These are phyloP conservation scores for Orobanche coerulescens DNA, from an alignment of 257 asterid species.

Conservation along the genomic window DNA sequence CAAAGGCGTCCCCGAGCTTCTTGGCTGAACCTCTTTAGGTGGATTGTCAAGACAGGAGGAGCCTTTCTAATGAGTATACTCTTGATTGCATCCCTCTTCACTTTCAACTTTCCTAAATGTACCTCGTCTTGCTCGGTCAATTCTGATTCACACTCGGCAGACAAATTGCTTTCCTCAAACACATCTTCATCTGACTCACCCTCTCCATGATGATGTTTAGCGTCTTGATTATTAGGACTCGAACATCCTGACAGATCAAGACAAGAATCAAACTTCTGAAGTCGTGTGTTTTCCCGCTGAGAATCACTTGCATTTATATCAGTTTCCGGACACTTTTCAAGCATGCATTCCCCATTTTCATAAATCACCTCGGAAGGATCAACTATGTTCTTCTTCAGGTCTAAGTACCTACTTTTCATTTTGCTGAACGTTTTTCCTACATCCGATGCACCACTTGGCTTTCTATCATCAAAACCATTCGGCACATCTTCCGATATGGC, in stretches of 20 bases:
- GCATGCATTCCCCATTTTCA: constrained; percentile 22
- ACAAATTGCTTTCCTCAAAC: constrained; percentile 19
- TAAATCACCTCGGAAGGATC: constrained; percentile 27
- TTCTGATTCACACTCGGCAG: constrained; percentile 33
- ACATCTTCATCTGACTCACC: constrained; percentile 26
- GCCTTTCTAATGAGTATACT: constrained; percentile 57
- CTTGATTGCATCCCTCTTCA: constrained; percentile 84
- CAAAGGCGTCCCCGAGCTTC: constrained; percentile 82
- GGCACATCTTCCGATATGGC: constrained; percentile 18
- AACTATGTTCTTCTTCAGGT: constrained; percentile 21
- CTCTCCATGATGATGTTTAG: constrained; percentile 17
- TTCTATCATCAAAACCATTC: constrained; percentile 26
- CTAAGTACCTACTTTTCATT: constrained; percentile 22
- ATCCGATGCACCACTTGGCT: constrained; percentile 22
- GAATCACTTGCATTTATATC: constrained; percentile 26
- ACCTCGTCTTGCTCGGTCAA: constrained; percentile 35
- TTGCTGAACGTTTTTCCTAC: constrained; percentile 9
- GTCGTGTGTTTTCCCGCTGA: constrained; percentile 22
- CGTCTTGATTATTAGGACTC: constrained; percentile 19
- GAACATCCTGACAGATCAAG: constrained; percentile 26
- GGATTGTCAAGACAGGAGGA: constrained; percentile 73
- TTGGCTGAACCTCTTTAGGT: constrained; percentile 82
- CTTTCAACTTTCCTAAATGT: constrained; percentile 48
- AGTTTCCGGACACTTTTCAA: constrained; percentile 21
- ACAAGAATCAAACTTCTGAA: constrained; percentile 16